Base-by-base conservation (phyloP, 2,329 filamentous ascomycete species). In the Aureobasidium sp. region DNA sequence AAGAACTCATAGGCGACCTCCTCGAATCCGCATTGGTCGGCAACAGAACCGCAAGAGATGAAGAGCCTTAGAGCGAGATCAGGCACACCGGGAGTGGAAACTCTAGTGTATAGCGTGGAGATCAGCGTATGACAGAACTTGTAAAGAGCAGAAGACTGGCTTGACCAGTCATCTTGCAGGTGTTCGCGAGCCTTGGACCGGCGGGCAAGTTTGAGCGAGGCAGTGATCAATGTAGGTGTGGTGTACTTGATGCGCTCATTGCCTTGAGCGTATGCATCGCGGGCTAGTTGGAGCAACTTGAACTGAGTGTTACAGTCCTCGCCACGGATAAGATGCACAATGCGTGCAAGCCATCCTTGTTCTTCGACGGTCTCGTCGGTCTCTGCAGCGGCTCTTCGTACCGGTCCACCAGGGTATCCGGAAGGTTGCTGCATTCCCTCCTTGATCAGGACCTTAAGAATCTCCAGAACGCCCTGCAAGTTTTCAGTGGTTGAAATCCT, bases 1-100 rank as follows among this genome's bases (percentile, higher is more conserved):
- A 97, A 97, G 78, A 95, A 99, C 72, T 99, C 94, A 73, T 99
- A 99, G 12, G 91, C 89, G 45, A 96, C 91, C 76, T 99, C 94
- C 73, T 99, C 93, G 68, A 96, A 95, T 2, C 89, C 89, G 12
- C 86, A 90, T 74, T 94, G 87, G 69, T 97, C 92, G 12, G 94
- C 92, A 35, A 95, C 89, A 77, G 97, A 92, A 24, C 94, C 94
- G 70, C 91, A 95, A 45, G 90, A 86, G 68, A 94, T 88, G 73
- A 97, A 99, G 17, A 97, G 80, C 2, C 94, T 89, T 53, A 99
- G 82, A 0, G 90, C 87, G 22, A 99, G 83, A 72, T 99, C 94
- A 0, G 93, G 90, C 14, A 90, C 88, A 29, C 89, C 89, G 66
- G 87, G 65, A 7, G 70, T 66, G 7, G 70, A 90, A 48, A 96